Evolutionary conservation across 2,329 filamentous ascomycete species (phyloP).

Genomic region (Aureobasidium vineae): DNA sequence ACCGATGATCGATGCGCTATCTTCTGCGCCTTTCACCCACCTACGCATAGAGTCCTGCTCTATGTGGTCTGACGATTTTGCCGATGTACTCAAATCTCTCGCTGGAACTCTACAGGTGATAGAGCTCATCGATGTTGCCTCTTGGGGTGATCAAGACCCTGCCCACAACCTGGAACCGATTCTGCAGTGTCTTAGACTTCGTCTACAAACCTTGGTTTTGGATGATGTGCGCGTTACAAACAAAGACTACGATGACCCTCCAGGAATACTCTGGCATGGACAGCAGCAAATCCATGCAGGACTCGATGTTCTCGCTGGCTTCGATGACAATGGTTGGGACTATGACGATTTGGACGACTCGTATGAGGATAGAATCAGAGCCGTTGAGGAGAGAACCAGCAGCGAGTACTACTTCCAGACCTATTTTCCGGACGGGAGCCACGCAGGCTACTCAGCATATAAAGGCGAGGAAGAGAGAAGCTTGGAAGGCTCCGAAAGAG

Average conservation of each 20-base stretch:
- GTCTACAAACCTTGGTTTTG: neutral
- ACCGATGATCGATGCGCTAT: neutral
- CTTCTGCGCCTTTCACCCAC: neutral
- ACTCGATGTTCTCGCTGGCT: neutral
- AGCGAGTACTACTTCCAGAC: neutral
- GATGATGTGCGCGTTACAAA: neutral
- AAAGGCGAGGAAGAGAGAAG: neutral
- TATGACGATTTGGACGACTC: neutral
- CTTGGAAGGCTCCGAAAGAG: neutral
- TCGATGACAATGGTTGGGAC: neutral
- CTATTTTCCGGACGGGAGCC: rapidly evolving
- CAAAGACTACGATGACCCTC: neutral
- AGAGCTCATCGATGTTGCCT: neutral
- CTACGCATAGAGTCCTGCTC: neutral
- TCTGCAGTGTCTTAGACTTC: neutral
- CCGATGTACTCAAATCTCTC: neutral
- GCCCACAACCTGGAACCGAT: neutral
- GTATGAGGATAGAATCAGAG: neutral
- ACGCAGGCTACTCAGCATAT: neutral
- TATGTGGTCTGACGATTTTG: neutral
- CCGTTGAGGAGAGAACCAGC: neutral
- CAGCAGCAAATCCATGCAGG: neutral
- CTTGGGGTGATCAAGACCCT: neutral
- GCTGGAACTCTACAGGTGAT: neutral
- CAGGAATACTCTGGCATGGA: neutral